Conservation (phyloP, 805 yeast species). For the Candida pseudofarinosa region DNA sequence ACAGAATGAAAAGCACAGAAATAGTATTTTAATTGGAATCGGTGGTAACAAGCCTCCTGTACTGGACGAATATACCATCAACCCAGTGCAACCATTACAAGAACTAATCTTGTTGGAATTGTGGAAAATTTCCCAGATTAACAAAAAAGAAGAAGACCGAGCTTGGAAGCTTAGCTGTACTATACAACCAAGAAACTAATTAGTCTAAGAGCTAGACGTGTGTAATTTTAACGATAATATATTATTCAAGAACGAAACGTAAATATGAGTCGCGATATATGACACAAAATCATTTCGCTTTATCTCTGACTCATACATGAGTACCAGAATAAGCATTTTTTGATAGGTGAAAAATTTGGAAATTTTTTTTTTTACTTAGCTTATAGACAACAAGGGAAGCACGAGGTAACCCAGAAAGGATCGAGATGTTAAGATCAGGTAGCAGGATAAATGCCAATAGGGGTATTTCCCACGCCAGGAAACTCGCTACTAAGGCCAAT, state of each 20-base stretch:
- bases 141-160: conserved; percentile 59
- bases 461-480: conserved; percentile 11
- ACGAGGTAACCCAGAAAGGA: neutral
- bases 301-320: neutral
- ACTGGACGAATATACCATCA: conserved; percentile 35
- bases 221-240: neutral
- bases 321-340: neutral
- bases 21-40: conserved; percentile 17
- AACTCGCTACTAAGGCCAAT: conserved; percentile 31
- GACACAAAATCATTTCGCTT: neutral
- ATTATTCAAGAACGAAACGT: no score
- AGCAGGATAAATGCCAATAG: conserved; percentile 3
- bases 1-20: conserved; percentile 13
- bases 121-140: conserved; percentile 64
- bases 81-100: conserved; percentile 42
- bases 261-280: neutral
- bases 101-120: conserved; percentile 64
- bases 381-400: neutral
- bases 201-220: neutral
- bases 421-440: conserved; percentile 13
- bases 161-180: conserved; percentile 69
- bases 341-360: neutral
- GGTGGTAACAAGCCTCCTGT: conserved; percentile 11
- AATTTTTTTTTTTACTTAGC: no score
- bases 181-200: conserved; percentile 47